phyloP scores from a whole-genome alignment of 2,329 filamentous ascomycete species.

The Phoma sp. region DNA sequence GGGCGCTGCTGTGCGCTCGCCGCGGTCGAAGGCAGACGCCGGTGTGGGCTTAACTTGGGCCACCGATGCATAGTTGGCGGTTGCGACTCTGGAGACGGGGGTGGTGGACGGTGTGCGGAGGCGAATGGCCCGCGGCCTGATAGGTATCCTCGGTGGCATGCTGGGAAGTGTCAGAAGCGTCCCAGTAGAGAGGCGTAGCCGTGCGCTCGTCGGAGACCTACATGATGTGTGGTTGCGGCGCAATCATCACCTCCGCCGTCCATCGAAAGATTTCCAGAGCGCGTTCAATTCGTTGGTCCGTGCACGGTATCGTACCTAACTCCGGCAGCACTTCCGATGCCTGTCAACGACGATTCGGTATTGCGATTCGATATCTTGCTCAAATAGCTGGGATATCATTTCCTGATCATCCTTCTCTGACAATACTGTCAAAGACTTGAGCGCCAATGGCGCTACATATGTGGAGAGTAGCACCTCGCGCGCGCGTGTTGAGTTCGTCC shows the following conservation, averaged over 20 bases:
- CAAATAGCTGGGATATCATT: background rate
- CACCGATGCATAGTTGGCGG: constrained; percentile 58
- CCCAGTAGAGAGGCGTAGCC: background rate
- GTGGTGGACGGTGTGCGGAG: constrained; percentile 31
- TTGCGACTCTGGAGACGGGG: constrained; percentile 36
- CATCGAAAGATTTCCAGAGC: constrained; percentile 27
- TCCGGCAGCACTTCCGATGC: constrained; percentile 16
- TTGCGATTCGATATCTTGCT: too few species aligned
- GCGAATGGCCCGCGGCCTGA: constrained; percentile 40
- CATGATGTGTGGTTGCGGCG: constrained; percentile 31
- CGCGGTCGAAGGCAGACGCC: constrained; percentile 59
- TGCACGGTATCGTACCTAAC: constrained; percentile 20
- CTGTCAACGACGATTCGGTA: constrained; percentile 10
- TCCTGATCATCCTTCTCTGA: too few species aligned
- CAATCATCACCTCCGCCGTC: constrained; percentile 27
- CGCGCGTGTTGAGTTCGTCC: constrained; percentile 5
- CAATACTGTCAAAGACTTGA: background rate
- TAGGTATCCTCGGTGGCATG: constrained; percentile 49
- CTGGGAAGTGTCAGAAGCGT: constrained; percentile 18
- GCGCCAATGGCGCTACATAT: constrained; percentile 38
- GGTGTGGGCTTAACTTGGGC: constrained; percentile 58
- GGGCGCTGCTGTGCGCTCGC: constrained; percentile 51
- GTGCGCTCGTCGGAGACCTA: constrained; percentile 21
- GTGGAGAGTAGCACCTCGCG: constrained; percentile 27
- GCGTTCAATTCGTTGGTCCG: constrained; percentile 34